phyloP scores from a whole-genome alignment of 2,329 filamentous ascomycete genomes.

The Pseudopyrenochaeta lycopersici region DNA sequence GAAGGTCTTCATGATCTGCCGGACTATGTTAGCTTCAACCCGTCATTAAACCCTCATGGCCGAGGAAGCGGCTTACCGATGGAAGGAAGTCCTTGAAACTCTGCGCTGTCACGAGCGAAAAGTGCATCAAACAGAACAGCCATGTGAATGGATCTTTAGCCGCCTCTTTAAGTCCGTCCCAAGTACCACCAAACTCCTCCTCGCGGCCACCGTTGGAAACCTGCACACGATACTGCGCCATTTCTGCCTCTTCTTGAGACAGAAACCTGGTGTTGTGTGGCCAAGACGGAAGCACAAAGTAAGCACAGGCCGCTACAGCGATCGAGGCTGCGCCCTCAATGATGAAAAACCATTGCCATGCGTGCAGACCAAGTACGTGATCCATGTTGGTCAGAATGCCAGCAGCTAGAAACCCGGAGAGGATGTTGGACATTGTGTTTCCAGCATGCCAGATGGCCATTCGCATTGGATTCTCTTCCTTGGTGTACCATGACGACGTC shows the following conservation, averaged over 20 bases:
- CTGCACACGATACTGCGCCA: constrained; percentile 39
- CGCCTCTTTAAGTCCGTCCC: constrained; percentile 50
- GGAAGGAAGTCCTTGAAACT: constrained; percentile 47
- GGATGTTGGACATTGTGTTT: constrained; percentile 56
- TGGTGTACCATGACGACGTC: constrained; percentile 59
- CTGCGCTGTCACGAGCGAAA: constrained; percentile 43
- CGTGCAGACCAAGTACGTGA: constrained; percentile 44
- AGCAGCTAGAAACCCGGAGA: constrained; percentile 57
- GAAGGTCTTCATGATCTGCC: constrained; percentile 31
- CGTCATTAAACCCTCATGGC: background rate
- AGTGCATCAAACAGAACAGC: constrained; percentile 54
- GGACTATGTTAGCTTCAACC: background rate
- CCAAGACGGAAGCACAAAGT: constrained; percentile 39
- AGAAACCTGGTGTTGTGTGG: constrained; percentile 21
- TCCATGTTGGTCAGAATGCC: constrained; percentile 58
- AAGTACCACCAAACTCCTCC: constrained; percentile 53
- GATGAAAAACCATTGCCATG: constrained; percentile 59
- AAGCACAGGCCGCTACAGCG: constrained; percentile 44
- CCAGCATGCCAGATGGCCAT: constrained; percentile 59
- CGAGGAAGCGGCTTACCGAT: constrained; percentile 17
- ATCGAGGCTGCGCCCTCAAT: constrained; percentile 66
- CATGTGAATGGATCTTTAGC: constrained; percentile 52
- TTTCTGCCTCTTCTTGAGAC: constrained; percentile 27
- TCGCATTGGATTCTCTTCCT: constrained; percentile 54
- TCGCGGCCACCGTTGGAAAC: constrained; percentile 41